Evolutionary conservation across 192 early-diverging fungal species (phyloP).

Genomic region (Radiomyces spectabilis): DNA sequence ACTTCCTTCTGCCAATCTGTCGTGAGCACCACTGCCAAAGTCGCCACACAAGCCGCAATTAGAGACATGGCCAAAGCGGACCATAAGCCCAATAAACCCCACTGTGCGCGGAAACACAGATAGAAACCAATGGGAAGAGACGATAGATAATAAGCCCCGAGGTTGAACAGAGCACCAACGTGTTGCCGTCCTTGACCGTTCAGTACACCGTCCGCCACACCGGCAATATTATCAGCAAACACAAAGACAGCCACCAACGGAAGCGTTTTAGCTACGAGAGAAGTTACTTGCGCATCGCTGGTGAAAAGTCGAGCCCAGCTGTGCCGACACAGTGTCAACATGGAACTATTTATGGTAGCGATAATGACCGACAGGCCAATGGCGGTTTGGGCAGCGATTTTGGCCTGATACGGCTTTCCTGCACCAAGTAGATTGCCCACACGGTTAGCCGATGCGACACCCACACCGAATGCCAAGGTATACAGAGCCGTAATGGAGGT

Average conservation of each 20-base stretch:
- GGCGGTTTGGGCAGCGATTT: conserved; percentile 41
- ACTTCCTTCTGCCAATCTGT: conserved; percentile 20
- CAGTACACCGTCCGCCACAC: conserved; percentile 61
- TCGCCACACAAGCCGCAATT: conserved; percentile 23
- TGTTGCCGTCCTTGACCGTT: conserved; percentile 74
- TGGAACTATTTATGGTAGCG: conserved; percentile 35
- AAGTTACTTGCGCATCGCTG: conserved; percentile 56
- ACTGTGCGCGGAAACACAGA: conserved; percentile 44
- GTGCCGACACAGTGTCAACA: conserved; percentile 41
- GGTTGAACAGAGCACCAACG: conserved; percentile 47
- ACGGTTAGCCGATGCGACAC: conserved; percentile 44
- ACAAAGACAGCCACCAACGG: conserved; percentile 75
- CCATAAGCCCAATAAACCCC: conserved; percentile 62
- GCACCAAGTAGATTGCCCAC: conserved; percentile 54
- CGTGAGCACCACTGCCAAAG: conserved; percentile 1
- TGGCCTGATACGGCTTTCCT: conserved; percentile 38
- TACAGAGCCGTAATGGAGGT: conserved; percentile 45
- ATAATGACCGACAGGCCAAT: conserved; percentile 40
- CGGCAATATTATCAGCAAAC: conserved; percentile 55
- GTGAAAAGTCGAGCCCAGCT: conserved; percentile 66
- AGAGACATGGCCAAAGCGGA: conserved; percentile 32
- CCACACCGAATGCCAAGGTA: conserved; percentile 46
- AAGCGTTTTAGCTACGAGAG: conserved; percentile 59
- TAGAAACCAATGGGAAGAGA: conserved; percentile 55
- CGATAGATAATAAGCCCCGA: conserved; percentile 56